Percentiles rank a stretch among this genome's conserved stretches.
Evolutionary conservation across 2,329 filamentous ascomycete species (phyloP).

Genomic region (Epichloe gansuensis): DNA sequence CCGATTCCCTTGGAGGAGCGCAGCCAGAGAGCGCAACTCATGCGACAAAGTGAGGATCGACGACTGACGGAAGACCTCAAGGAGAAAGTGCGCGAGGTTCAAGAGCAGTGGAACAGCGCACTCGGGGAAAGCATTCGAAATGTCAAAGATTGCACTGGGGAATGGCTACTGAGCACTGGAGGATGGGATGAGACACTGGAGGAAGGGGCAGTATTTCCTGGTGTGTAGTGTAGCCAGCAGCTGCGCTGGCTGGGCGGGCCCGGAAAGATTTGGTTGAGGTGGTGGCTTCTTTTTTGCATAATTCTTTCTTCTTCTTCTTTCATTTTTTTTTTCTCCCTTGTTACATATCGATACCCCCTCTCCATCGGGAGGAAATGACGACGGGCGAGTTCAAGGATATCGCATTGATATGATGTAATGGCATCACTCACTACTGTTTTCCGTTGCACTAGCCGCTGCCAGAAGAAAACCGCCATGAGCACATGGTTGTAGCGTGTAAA

Average conservation of each 20-base stretch:
- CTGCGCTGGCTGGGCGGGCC: background rate
- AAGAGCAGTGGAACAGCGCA: conserved; percentile 81
- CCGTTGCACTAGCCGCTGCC: too few relatives aligned
- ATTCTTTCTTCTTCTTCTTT: background rate
- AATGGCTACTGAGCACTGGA: conserved; percentile 61
- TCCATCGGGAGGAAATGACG: background rate
- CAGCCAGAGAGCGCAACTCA: conserved; percentile 34
- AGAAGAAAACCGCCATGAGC: background rate
- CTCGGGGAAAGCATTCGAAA: conserved; percentile 64
- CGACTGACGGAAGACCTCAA: conserved; percentile 75
- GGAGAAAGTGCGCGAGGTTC: conserved; percentile 82
- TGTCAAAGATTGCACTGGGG: conserved; percentile 62
- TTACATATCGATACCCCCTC: conserved; percentile 1
- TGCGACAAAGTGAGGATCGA: conserved; percentile 53
- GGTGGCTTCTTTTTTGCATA: background rate
- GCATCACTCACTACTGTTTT: background rate
- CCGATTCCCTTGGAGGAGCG: conserved; percentile 21
- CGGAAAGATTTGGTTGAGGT: background rate
- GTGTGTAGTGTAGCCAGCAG: conserved; percentile 19
- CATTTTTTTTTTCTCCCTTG: too few relatives aligned
- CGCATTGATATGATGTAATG: background rate
- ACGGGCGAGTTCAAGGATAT: background rate
- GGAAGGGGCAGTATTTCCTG: conserved; percentile 36
- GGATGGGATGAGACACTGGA: conserved; percentile 76
- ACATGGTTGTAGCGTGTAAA: background rate